Evolutionary conservation across 768 basidiomycete species (phyloP).

Genomic region (Hortiboletus campestris): DNA sequence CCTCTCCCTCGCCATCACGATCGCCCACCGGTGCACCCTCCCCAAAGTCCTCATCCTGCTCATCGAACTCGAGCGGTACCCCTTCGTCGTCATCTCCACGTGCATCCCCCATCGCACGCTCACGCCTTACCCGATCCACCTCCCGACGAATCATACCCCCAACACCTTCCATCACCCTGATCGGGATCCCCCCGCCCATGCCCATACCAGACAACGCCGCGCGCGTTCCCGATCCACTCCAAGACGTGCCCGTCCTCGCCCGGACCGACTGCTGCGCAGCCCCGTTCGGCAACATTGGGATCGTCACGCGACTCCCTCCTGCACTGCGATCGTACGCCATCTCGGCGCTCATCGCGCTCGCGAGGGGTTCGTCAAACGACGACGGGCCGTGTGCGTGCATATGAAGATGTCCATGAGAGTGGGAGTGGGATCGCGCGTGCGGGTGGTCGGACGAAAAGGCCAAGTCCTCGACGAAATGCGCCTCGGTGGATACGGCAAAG

Average conservation of each 20-base stretch:
- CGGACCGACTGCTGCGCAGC: slow-evolving; percentile 20
- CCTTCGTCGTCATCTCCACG: slow-evolving; percentile 3
- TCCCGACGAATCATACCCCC: slow-evolving; percentile 54
- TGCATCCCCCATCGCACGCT: neutral
- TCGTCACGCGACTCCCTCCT: slow-evolving; percentile 35
- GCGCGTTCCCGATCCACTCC: slow-evolving; percentile 16
- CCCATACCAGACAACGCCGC: slow-evolving; percentile 17
- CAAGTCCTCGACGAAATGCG: slow-evolving; percentile 24
- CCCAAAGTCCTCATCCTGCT: slow-evolving; percentile 65
- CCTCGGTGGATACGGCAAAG: slow-evolving; percentile 32
- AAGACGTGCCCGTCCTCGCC: slow-evolving; percentile 6
- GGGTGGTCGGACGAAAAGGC: slow-evolving; percentile 5
- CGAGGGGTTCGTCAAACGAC: slow-evolving; percentile 69
- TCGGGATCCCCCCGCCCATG: slow-evolving; percentile 37
- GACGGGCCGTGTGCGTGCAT: slow-evolving; percentile 46
- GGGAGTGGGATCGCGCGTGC: slow-evolving; percentile 6
- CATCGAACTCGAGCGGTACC: slow-evolving; percentile 56
- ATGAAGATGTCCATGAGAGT: slow-evolving; percentile 28
- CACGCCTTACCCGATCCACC: slow-evolving; percentile 32
- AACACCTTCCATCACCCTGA: slow-evolving; percentile 62
- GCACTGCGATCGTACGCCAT: slow-evolving; percentile 47
- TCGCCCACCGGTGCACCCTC: neutral
- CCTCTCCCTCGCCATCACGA: neutral
- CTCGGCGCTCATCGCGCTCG: slow-evolving; percentile 65
- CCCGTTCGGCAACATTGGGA: slow-evolving; percentile 86